These are phyloP conservation scores for Omphalotus olearius DNA, from an alignment of 1,284 basidiomycete genomes.

Conservation along the genomic window DNA sequence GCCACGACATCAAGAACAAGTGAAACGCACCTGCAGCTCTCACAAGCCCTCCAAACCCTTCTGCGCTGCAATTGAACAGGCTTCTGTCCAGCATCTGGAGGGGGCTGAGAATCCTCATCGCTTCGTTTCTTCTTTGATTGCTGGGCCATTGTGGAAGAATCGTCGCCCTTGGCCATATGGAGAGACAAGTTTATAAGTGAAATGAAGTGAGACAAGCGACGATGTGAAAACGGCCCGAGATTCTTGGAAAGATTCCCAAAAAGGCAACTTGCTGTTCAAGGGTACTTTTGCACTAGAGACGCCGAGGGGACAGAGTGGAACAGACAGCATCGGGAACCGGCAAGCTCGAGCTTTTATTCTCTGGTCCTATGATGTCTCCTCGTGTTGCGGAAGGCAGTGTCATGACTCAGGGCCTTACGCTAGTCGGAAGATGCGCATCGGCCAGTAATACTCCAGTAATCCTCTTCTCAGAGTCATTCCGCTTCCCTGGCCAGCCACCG, in stretches of 20 bases:
- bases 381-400: constrained; percentile 1
- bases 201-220: background rate
- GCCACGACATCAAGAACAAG: constrained; percentile 9
- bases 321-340: too few relatives aligned
- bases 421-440: constrained; percentile 2
- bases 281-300: background rate
- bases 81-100: constrained; percentile 54
- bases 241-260: too few relatives aligned
- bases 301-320: too few relatives aligned
- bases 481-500: background rate
- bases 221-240: constrained; percentile 3
- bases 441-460: background rate
- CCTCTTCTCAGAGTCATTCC: background rate
- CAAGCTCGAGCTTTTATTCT: background rate
- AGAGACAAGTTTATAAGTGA: constrained; percentile 10
- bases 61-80: constrained; percentile 72
- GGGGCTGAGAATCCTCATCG: constrained; percentile 49
- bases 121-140: constrained; percentile 68
- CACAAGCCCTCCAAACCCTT: constrained; percentile 79
- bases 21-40: constrained; percentile 71
- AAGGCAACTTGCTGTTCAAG: too few relatives aligned
- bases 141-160: constrained; percentile 45
- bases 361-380: background rate
- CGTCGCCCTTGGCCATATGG: constrained; percentile 46
- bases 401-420: background rate